A percentile compares a stretch with the other conserved stretches of the same genome.
Evolutionary conservation across 2,329 filamentous ascomycete species (phyloP).

Genomic region (Botrytis cinerea): DNA sequence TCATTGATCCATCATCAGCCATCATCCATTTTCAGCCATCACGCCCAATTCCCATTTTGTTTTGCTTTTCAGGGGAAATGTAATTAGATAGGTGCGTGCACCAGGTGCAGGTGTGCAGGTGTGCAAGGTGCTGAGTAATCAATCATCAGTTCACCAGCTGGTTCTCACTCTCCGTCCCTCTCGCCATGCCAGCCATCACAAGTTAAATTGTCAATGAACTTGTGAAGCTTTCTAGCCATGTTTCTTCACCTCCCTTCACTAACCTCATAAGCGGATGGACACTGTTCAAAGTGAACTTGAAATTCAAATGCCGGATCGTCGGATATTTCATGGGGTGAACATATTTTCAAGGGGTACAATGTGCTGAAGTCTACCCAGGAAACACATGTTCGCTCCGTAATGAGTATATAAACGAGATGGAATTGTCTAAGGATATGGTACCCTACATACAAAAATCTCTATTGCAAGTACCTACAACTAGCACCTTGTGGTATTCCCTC

Average conservation of each 20-base stretch:
- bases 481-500: neutral
- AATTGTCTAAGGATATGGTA: neutral
- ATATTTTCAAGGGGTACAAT: neutral
- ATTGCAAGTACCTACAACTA: neutral
- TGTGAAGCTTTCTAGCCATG: neutral
- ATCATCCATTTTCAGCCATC: neutral
- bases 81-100: neutral
- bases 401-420: neutral
- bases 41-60: neutral
- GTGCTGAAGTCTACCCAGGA: neutral
- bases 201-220: neutral
- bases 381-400: neutral
- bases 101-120: neutral
- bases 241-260: neutral
- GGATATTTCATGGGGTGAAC: neutral
- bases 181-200: neutral
- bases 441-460: neutral
- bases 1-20: neutral
- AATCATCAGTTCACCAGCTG: neutral
- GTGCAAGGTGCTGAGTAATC: neutral
- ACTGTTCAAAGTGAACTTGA: neutral
- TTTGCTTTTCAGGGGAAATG: neutral
- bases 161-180: neutral
- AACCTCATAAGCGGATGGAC: neutral
- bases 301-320: neutral